A percentile compares a stretch with the other conserved stretches of the same genome.
These are phyloP conservation scores for Lathyrus aphaca DNA, from an alignment of 306 rosid genomes.

Conservation along the genomic window DNA sequence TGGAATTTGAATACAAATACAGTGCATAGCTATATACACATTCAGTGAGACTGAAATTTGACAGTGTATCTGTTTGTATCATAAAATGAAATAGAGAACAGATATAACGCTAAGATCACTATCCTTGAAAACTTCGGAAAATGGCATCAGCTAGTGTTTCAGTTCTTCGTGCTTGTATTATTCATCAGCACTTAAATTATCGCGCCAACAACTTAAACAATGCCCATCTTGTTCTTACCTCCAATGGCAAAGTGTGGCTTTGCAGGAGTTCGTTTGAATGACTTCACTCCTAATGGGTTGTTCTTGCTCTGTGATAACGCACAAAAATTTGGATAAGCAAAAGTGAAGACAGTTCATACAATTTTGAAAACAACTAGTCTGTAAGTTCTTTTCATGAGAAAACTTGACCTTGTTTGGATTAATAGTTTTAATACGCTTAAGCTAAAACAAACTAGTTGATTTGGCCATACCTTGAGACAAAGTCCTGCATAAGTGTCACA, in stretches of 20 bases:
- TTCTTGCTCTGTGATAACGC: slow-evolving; percentile 61
- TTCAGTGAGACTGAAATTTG: slow-evolving; percentile 44
- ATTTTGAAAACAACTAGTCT: neutral
- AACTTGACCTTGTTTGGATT: neutral
- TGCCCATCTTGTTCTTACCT: slow-evolving; percentile 47
- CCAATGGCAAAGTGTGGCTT: slow-evolving; percentile 55
- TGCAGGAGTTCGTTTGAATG: slow-evolving; percentile 76
- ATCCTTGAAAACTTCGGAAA: slow-evolving; percentile 26
- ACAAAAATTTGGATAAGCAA: slow-evolving; percentile 31
- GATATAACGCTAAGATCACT: slow-evolving; percentile 26
- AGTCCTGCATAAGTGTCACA: slow-evolving; percentile 61
- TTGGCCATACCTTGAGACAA: slow-evolving; percentile 62
- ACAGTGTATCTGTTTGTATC: slow-evolving; percentile 36
- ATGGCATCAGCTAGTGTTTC: slow-evolving; percentile 11
- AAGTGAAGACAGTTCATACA: neutral
- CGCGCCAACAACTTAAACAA: slow-evolving; percentile 44
- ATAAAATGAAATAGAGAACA: slow-evolving; percentile 31
- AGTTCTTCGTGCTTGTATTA: slow-evolving; percentile 44
- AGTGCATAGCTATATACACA: slow-evolving; percentile 53
- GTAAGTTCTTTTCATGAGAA: neutral
- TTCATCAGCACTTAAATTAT: slow-evolving; percentile 23
- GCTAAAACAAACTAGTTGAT: too few species aligned
- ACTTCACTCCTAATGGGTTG: slow-evolving; percentile 80
- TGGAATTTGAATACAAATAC: slow-evolving; percentile 43
- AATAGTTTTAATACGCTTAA: too few species aligned